Percentiles rank a stretch among this genome's conserved stretches.
phyloP scores from a whole-genome alignment of 306 rosid genomes.

The Erythrophleum fordii region DNA sequence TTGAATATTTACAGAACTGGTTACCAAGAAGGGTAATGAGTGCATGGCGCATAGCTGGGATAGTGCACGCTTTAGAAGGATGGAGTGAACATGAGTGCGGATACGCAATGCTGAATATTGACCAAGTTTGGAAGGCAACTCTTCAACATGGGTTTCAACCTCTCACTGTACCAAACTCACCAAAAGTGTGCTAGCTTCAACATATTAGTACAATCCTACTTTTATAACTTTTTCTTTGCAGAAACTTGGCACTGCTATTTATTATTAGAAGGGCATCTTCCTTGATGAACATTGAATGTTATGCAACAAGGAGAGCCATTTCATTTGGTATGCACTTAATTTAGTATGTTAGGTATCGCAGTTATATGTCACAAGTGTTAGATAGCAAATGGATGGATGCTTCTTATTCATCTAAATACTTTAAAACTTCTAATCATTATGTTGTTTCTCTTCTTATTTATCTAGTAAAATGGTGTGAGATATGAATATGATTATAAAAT shows the following conservation, averaged over 20 bases:
- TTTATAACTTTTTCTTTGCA: background rate
- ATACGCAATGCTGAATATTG: constrained; percentile 43
- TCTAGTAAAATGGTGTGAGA: too few relatives aligned
- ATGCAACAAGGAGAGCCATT: too few relatives aligned
- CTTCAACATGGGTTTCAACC: constrained; percentile 82
- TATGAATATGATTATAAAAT: too few relatives aligned
- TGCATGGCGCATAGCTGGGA: constrained; percentile 79
- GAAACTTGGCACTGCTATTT: too few relatives aligned
- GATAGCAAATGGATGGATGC: background rate
- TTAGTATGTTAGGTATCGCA: too few relatives aligned
- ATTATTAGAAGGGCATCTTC: too few relatives aligned
- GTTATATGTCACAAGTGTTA: too few relatives aligned
- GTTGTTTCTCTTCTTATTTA: too few relatives aligned
- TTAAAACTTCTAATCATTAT: background rate
- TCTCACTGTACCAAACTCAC: constrained; percentile 9
- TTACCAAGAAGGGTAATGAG: constrained; percentile 81
- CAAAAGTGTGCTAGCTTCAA: background rate
- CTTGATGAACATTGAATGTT: too few relatives aligned
- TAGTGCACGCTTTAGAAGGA: constrained; percentile 68
- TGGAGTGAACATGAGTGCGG: constrained; percentile 79
- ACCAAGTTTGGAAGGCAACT: constrained; percentile 67
- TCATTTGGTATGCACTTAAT: too few relatives aligned
- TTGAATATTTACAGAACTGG: constrained; percentile 52
- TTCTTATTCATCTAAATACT: too few relatives aligned
- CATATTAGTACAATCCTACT: too few relatives aligned